Evolutionary conservation across 2,329 filamentous ascomycete species (phyloP).

Genomic region (Botrytis medusae): DNA sequence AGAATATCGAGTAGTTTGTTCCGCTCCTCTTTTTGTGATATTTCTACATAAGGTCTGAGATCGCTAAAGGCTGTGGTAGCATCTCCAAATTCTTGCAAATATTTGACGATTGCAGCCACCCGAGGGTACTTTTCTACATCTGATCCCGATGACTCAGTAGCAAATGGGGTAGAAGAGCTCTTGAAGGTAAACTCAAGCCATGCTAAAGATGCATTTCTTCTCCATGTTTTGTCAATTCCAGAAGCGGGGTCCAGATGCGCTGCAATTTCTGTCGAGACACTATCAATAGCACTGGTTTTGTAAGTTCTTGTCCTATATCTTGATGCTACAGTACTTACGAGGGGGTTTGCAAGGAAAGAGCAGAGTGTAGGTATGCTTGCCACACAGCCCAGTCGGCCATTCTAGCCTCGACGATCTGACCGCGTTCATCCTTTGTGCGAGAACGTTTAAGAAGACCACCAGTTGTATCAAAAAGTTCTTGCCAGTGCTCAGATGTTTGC

Average conservation of each 20-base stretch:
- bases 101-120: conserved; percentile 32
- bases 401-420: conserved; percentile 34
- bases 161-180: conserved; percentile 18
- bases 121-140: conserved; percentile 17
- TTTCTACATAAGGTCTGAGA: conserved; percentile 35
- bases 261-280: conserved; percentile 34
- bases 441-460: conserved; percentile 35
- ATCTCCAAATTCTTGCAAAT: conserved; percentile 36
- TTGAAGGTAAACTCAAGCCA: conserved; percentile 34
- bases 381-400: conserved; percentile 41
- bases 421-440: conserved; percentile 35
- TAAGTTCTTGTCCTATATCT: not conserved
- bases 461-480: conserved; percentile 35
- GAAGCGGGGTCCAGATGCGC: conserved; percentile 37
- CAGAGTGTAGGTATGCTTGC: conserved; percentile 37
- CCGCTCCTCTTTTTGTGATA: conserved; percentile 28
- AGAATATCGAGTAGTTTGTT: conserved; percentile 26
- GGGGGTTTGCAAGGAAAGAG: conserved; percentile 28
- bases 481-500: conserved; percentile 33
- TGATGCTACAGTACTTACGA: conserved; percentile 30
- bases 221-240: conserved; percentile 40
- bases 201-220: conserved; percentile 40
- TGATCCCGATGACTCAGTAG: conserved; percentile 2
- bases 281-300: conserved; percentile 1
- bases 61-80: conserved; percentile 38